Conservation (phyloP, 148 eudicot genomes). For the Cornus kousa region DNA sequence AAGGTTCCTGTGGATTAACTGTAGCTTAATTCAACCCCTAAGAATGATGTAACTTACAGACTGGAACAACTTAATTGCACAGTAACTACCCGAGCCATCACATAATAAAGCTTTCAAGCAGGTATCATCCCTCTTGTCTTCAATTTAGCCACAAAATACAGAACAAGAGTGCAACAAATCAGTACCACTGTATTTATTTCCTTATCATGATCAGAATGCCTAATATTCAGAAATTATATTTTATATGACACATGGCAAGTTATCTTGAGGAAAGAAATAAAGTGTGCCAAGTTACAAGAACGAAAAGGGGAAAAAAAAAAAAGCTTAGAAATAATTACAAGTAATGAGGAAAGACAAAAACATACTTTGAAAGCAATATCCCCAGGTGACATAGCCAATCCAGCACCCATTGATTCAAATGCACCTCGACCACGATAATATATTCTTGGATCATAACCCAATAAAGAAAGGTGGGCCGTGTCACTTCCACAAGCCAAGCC, state of each 20-base stretch:
- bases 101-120: background rate
- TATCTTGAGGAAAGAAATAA: background rate
- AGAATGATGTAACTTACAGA: background rate
- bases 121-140: background rate
- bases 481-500: slow-evolving; percentile 98
- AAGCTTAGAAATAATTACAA: background rate
- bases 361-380: slow-evolving; percentile 98
- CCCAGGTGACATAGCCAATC: slow-evolving; percentile 97
- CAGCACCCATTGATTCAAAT: slow-evolving; percentile 99
- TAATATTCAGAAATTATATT: background rate
- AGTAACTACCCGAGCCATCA: slow-evolving; percentile 8
- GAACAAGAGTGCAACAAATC: background rate
- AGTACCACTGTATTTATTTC: background rate
- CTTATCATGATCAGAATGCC: background rate
- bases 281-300: background rate
- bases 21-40: background rate
- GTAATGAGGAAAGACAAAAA: background rate
- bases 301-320: background rate
- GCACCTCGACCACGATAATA: slow-evolving; percentile 99
- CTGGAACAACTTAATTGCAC: background rate
- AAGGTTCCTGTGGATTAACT: background rate
- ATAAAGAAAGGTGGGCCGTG: slow-evolving; percentile 92
- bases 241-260: background rate
- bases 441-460: slow-evolving; percentile 92
- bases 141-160: background rate